Base-by-base conservation (phyloP, 2,329 filamentous ascomycete species). In the Trichoderma polysporum region DNA sequence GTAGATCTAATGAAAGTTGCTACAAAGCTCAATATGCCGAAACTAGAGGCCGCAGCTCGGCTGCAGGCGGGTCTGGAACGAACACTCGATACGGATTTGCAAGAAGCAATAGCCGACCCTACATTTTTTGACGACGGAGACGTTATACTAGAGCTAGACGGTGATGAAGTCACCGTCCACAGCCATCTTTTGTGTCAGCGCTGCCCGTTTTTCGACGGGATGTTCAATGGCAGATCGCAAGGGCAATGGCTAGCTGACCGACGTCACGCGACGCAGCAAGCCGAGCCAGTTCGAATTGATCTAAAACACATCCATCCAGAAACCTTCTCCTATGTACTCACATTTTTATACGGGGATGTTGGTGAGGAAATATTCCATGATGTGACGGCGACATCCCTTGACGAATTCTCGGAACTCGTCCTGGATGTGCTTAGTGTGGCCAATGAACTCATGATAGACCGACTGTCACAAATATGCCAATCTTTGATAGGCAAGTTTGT, bases 401-500 rank as follows among this genome's bases (percentile, higher is more conserved):
- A 97, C 71, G 90, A 93, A 53, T 93, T 97, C 69, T 88, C 94
- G 4, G 93, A 98, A 72, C 82, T 95, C n/a, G 85, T 97, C 9
- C 86, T 98, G 79, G 93, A 97, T 72, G 91, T 98, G 52, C 90
- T 98, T 85, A 88, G 88, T 66, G 90, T 92, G 61, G 93, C 94
- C 13, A 95, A 99, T 75, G 94, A 99, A 77, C 81, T 99, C 66
- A 97, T 99, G 94, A 85, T 99, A 54, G 93, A 97, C 75, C 86
- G 94, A 7, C 81, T 99, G 5, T 93, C 92, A 5, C 92, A 97
- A 76, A 88, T 96, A 31, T 98, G 95, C 76, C 95, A 99, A 76
- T 88, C 87, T 67, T 80, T 93, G 25, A 86, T 98, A 68, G 94
- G 93, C 39, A 87, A 87, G 58, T 96, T 95, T 78, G 90, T 93